Percentiles rank a stretch among this genome's conserved stretches.
phyloP scores from a whole-genome alignment of 1,284 basidiomycete species.

The Coniferiporia weirii region DNA sequence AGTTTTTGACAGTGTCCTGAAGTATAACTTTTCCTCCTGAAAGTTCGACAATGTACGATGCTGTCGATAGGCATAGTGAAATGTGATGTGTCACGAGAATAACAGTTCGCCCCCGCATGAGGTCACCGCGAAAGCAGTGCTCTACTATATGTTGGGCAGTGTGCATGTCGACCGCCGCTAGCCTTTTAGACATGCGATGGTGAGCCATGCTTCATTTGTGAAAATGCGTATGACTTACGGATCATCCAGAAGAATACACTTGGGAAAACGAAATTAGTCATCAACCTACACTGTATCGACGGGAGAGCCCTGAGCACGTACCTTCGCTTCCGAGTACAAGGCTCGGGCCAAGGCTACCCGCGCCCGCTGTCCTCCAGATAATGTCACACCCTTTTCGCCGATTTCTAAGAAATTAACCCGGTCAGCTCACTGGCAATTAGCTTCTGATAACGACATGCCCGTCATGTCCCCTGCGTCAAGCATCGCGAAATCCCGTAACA shows the following conservation, averaged over 20 bases:
- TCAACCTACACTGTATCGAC: constrained; percentile 9
- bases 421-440: constrained; percentile 4
- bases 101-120: constrained; percentile 64
- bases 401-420: constrained; percentile 43
- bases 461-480: constrained; percentile 83
- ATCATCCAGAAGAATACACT: constrained; percentile 83
- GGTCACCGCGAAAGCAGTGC: constrained; percentile 55
- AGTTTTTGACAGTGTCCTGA: constrained; percentile 51
- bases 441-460: constrained; percentile 31
- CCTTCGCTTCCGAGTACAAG: constrained; percentile 58
- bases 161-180: constrained; percentile 88
- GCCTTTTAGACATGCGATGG: constrained; percentile 32
- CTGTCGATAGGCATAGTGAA: constrained; percentile 58
- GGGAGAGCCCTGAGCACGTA: constrained; percentile 24
- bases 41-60: constrained; percentile 65
- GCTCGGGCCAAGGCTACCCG: constrained; percentile 67
- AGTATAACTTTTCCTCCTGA: constrained; percentile 54
- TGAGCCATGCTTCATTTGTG: not conserved
- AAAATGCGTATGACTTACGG: constrained; percentile 42
- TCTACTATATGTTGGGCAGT: constrained; percentile 72
- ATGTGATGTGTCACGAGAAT: constrained; percentile 88
- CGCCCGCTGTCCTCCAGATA: constrained; percentile 80
- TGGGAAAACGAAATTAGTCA: constrained; percentile 23
- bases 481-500: constrained; percentile 66
- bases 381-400: constrained; percentile 73